phyloP scores from a whole-genome alignment of 148 eudicot species.

The Hydrangea macrophylla region DNA sequence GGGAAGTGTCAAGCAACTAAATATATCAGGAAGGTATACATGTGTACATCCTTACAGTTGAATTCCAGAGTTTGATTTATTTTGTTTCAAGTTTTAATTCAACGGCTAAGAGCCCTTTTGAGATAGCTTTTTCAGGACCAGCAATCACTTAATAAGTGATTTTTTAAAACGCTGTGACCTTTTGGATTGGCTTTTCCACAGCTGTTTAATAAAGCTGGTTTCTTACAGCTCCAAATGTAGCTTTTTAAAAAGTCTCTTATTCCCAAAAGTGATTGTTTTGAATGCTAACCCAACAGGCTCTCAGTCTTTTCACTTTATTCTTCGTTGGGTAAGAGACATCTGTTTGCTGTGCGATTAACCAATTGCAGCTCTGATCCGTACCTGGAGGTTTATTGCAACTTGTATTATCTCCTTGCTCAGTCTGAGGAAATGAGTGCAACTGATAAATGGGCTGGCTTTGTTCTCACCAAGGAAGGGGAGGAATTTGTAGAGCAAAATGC shows the following conservation, averaged over 20 bases:
- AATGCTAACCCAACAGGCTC: too few species aligned
- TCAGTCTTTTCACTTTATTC: background rate
- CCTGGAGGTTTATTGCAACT: conserved; percentile 84
- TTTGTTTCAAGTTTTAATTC: conserved; percentile 3
- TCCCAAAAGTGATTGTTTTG: too few species aligned
- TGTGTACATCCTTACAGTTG: conserved; percentile 12
- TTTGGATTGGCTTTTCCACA: too few species aligned
- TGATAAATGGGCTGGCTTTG: conserved; percentile 98
- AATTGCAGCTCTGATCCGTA: conserved; percentile 84
- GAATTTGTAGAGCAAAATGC: conserved; percentile 88
- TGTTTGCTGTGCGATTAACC: conserved; percentile 11
- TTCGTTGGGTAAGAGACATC: background rate
- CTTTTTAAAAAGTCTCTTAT: too few species aligned
- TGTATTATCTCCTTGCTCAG: conserved; percentile 83
- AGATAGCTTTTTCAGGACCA: too few species aligned
- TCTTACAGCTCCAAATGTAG: too few species aligned
- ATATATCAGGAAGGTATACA: conserved; percentile 53
- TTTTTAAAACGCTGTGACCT: too few species aligned
- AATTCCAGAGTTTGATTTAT: conserved; percentile 5
- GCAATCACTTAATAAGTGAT: too few species aligned
- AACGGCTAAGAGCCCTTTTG: too few species aligned
- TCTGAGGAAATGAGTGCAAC: conserved; percentile 92
- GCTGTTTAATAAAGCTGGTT: too few species aligned
- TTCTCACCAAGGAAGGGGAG: conserved; percentile 95
- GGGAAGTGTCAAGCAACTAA: conserved; percentile 44